Conservation (phyloP, 345 rosid species). For the Ceriops decandra region DNA sequence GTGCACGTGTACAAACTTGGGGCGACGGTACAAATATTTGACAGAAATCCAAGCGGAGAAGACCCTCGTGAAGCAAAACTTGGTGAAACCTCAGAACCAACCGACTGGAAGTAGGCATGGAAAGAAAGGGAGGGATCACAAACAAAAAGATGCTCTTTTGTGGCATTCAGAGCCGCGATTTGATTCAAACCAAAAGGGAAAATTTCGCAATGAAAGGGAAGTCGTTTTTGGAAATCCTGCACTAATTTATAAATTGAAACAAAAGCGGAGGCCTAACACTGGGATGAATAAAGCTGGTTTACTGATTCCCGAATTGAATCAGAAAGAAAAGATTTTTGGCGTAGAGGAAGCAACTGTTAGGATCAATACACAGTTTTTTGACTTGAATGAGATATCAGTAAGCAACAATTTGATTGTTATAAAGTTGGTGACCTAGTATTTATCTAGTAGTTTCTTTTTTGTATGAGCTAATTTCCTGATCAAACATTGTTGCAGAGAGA, state of each 20-base stretch:
- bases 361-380: conserved; percentile 48
- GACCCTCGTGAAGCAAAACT: conserved; percentile 2
- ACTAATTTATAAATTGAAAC: conserved; percentile 38
- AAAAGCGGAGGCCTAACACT: conserved; percentile 29
- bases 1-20: background rate
- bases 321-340: conserved; percentile 30
- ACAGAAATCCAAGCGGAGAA: conserved; percentile 41
- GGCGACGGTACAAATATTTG: conserved; percentile 49
- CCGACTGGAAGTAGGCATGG: conserved; percentile 20
- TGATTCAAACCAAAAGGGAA: conserved; percentile 40
- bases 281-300: conserved; percentile 21
- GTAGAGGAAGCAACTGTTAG: conserved; percentile 40
- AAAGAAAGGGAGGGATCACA: conserved; percentile 25
- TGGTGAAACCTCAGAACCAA: conserved; percentile 20
- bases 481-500: conserved; percentile 49
- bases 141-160: conserved; percentile 27
- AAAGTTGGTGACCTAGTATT: background rate
- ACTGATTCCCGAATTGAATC: conserved; percentile 29
- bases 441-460: background rate
- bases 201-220: conserved; percentile 20
- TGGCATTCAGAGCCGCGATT: conserved; percentile 16
- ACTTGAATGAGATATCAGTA: conserved; percentile 90
- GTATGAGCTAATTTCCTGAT: conserved; percentile 11
- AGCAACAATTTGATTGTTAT: conserved; percentile 8
- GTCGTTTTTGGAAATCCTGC: conserved; percentile 5